Percentiles rank a stretch among this genome's conserved stretches.
phyloP scores from a whole-genome alignment of 1,284 basidiomycete species.

The Afroboletus lepidellus region DNA sequence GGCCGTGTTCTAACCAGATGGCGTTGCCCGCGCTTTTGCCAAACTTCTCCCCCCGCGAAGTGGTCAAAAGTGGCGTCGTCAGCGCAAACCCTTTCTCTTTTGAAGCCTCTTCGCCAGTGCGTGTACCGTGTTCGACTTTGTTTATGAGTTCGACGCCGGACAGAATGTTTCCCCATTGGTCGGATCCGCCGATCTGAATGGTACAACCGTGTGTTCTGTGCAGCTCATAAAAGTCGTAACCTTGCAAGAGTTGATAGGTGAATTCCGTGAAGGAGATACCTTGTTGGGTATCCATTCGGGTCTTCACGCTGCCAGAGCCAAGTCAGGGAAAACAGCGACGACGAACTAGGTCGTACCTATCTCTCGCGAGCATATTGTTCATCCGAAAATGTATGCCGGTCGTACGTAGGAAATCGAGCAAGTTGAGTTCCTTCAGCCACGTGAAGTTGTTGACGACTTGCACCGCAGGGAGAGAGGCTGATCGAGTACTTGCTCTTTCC shows the following conservation, averaged over 20 bases:
- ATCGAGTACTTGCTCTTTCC: constrained; percentile 29
- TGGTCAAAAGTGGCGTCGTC: constrained; percentile 93
- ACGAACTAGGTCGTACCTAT: constrained; percentile 61
- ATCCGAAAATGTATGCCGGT: constrained; percentile 84
- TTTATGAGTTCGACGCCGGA: constrained; percentile 89
- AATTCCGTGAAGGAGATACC: constrained; percentile 98
- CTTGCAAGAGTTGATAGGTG: constrained; percentile 95
- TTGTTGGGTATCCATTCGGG: constrained; percentile 73
- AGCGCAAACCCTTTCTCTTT: constrained; percentile 73
- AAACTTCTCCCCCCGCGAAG: constrained; percentile 89
- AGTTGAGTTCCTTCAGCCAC: constrained; percentile 74
- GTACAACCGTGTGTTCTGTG: constrained; percentile 69
- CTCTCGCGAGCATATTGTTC: constrained; percentile 87
- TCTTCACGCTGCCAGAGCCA: constrained; percentile 66
- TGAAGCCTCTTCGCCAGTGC: constrained; percentile 27
- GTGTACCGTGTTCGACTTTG: constrained; percentile 28
- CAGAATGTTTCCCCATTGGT: constrained; percentile 99
- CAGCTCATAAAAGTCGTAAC: constrained; percentile 89
- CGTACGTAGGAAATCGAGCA: constrained; percentile 84
- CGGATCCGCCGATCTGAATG: constrained; percentile 93
- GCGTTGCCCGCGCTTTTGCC: constrained; percentile 98
- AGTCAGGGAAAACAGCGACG: constrained; percentile 1
- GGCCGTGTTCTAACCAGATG: constrained; percentile 76
- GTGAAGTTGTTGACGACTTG: constrained; percentile 80
- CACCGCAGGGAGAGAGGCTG: constrained; percentile 30